phyloP scores from a whole-genome alignment of 495 filamentous ascomycete species.

The Xylaria castorea region DNA sequence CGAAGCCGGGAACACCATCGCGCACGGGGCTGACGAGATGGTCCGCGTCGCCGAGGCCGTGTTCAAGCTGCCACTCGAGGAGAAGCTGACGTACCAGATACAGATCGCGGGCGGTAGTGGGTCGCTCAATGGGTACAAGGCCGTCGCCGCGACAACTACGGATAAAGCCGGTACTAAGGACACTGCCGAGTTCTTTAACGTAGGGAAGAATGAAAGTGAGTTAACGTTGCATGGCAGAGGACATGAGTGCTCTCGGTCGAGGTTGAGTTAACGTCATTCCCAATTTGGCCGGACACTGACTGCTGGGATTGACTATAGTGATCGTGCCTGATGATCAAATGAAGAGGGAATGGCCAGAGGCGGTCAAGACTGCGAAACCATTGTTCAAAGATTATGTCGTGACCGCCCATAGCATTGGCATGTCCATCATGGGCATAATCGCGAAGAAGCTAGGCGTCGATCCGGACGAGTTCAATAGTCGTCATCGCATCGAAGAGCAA shows the following conservation, averaged over 20 bases:
- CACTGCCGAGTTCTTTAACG: slow-evolving; percentile 70
- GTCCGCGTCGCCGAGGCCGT: slow-evolving; percentile 54
- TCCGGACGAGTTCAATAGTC: slow-evolving; percentile 49
- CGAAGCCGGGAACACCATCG: slow-evolving; percentile 47
- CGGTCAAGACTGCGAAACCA: slow-evolving; percentile 47
- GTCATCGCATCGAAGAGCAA: slow-evolving; percentile 56
- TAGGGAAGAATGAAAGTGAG: slow-evolving; percentile 42
- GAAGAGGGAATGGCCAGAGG: slow-evolving; percentile 53
- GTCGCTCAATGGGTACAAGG: slow-evolving; percentile 64
- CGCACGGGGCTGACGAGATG: slow-evolving; percentile 53
- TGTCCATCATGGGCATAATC: slow-evolving; percentile 56
- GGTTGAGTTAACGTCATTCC: background rate
- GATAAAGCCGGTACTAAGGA: slow-evolving; percentile 62
- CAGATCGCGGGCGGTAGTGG: slow-evolving; percentile 44
- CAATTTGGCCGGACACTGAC: background rate
- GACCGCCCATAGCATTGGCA: slow-evolving; percentile 56
- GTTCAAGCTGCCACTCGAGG: slow-evolving; percentile 57
- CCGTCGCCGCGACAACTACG: slow-evolving; percentile 55
- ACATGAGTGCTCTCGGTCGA: background rate
- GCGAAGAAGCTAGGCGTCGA: slow-evolving; percentile 59
- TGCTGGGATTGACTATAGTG: slow-evolving; percentile 51
- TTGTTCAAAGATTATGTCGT: slow-evolving; percentile 56
- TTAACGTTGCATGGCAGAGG: background rate
- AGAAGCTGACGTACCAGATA: slow-evolving; percentile 62
- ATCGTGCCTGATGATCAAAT: slow-evolving; percentile 47